A percentile compares a stretch with the other conserved stretches of the same genome.
phyloP scores from a whole-genome alignment of 2,329 filamentous ascomycete genomes.

The Nothophaeocryptopus gaeumannii region DNA sequence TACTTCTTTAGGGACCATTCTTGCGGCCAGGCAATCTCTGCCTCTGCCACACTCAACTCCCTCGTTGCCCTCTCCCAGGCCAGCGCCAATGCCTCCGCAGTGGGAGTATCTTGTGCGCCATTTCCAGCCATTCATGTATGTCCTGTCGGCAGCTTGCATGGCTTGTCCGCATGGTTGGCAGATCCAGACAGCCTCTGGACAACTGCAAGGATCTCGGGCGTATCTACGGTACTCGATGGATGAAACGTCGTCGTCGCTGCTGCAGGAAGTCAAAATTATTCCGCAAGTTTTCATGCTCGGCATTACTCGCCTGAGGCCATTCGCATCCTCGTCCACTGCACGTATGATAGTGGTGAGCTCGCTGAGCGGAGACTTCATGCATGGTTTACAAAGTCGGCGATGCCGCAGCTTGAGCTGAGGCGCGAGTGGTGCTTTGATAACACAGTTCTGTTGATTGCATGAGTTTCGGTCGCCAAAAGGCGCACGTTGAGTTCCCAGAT shows the following conservation, averaged over 20 bases:
- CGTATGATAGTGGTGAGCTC: slow-evolving; percentile 26
- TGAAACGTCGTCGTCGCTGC: background rate
- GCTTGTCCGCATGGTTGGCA: slow-evolving; percentile 79
- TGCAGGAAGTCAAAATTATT: slow-evolving; percentile 6
- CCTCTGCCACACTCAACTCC: slow-evolving; percentile 86
- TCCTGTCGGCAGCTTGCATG: slow-evolving; percentile 59
- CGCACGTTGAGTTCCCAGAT: background rate
- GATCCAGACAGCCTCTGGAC: slow-evolving; percentile 69
- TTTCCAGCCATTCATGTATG: slow-evolving; percentile 70
- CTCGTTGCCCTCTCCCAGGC: slow-evolving; percentile 82
- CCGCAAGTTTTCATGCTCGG: background rate
- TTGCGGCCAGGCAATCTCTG: slow-evolving; percentile 69
- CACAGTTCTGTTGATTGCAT: slow-evolving; percentile 68
- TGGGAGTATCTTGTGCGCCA: slow-evolving; percentile 83
- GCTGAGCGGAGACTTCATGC: slow-evolving; percentile 67
- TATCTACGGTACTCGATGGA: slow-evolving; percentile 32
- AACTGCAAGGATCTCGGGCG: slow-evolving; percentile 58
- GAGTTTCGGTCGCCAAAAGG: slow-evolving; percentile 4
- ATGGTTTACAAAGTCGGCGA: slow-evolving; percentile 75
- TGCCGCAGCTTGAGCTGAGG: slow-evolving; percentile 69
- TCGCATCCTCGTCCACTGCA: slow-evolving; percentile 31
- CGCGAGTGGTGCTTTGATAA: slow-evolving; percentile 73
- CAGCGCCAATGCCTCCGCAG: slow-evolving; percentile 77
- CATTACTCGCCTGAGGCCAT: slow-evolving; percentile 13
- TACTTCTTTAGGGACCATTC: slow-evolving; percentile 76